Evolutionary conservation across 352 stramenopile species (phyloP), one percentile per base, ranked within the genome.

Genomic region (Phytophthora kernoviae): DNA sequence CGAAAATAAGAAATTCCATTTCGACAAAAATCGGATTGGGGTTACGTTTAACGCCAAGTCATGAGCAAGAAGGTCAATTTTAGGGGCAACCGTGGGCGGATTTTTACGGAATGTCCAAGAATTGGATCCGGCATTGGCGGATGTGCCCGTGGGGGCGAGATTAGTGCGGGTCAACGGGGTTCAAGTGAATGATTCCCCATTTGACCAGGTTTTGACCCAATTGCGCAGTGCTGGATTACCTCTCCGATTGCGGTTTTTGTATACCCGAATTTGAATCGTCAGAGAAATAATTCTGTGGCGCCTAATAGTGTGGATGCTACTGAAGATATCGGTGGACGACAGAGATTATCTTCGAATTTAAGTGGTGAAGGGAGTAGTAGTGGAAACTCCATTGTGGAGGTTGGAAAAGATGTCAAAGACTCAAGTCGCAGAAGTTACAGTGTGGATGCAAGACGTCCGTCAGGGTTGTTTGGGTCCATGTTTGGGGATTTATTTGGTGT

Each of bases 141-240:
- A 77, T 22, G 73, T 94, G 2, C 79, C 77, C 5, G 58, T 94
- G 26, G 86, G 81, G 30, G 75, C 81, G 14, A 77, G 84, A 45
- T 66, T 93, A 7, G 72, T 87, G n/a, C 75, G 71, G 5, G 84
- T 94, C 37, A 94, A 94, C 44, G 84, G 84, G 11, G 59, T 90
- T 1, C 62, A 91, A 43, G 73, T 90, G 33, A 55, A 66, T 1
- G 67, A 86, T 52, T 74, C 81, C 24, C 58, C 68, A 2, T 94
- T 94, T 34, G 76, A 92, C 34, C 73, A 84, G 26, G 63, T 94
- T 7, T 50, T 93, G 41, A 52, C 65, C 17, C 73, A 87, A 10
- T 54, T 93, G 51, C 74, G 81, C 2, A 63, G 55, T 9, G 66
- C 76, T 9, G 71, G 61, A 5, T 62, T 88, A 22, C 82, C 85